Evolutionary conservation across 805 yeast species (phyloP).

Genomic region (Ogataea angusta): DNA sequence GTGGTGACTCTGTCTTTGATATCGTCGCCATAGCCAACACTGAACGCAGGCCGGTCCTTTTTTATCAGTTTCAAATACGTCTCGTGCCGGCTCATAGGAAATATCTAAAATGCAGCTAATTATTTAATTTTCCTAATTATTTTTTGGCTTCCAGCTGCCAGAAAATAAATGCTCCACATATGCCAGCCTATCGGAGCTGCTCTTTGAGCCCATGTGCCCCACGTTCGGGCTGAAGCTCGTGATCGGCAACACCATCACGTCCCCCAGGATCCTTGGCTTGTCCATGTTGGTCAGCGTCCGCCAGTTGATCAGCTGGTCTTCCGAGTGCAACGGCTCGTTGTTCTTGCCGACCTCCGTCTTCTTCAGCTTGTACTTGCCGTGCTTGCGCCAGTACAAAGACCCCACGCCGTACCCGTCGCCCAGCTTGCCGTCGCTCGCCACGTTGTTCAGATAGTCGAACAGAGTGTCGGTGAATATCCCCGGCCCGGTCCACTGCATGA

Average conservation of each 20-base stretch:
- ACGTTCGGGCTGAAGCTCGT: conserved; percentile 68
- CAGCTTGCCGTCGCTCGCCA: conserved; percentile 34
- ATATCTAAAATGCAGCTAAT: neutral
- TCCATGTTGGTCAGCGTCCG: conserved; percentile 56
- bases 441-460: conserved; percentile 74
- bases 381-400: conserved; percentile 25
- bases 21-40: neutral
- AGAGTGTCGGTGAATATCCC: conserved; percentile 89
- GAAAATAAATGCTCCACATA: conserved; percentile 61
- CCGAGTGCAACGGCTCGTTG: conserved; percentile 24
- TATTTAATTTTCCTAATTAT: neutral
- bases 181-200: conserved; percentile 44
- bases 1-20: conserved; percentile 1
- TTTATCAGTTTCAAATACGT: conserved; percentile 5
- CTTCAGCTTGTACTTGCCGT: conserved; percentile 21
- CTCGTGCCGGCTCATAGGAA: conserved; percentile 3
- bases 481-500: conserved; percentile 96
- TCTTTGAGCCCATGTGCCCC: conserved; percentile 62
- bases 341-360: conserved; percentile 21
- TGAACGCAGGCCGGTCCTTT: neutral
- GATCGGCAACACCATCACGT: conserved; percentile 68
- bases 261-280: conserved; percentile 57
- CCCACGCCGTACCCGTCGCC: conserved; percentile 36
- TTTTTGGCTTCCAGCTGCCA: conserved; percentile 57
- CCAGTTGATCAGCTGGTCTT: conserved; percentile 48